These are phyloP conservation scores for Nephelium lappaceum DNA, from an alignment of 345 rosid species.

Conservation along the genomic window DNA sequence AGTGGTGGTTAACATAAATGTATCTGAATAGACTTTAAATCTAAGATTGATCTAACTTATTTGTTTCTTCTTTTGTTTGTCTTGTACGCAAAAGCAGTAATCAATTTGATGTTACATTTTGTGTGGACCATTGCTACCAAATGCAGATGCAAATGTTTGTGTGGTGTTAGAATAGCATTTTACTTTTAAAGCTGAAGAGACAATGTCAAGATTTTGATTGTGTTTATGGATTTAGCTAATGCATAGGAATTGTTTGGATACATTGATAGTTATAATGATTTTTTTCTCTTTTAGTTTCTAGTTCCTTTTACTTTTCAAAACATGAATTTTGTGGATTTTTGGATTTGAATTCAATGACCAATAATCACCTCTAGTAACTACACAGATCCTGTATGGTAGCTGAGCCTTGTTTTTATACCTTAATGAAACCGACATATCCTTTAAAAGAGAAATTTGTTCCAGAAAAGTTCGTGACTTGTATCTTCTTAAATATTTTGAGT, in stretches of 20 bases:
- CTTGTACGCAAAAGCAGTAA: not conserved
- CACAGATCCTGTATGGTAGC: no score
- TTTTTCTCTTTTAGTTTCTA: no score
- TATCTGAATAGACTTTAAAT: not conserved
- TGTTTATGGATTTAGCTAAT: not conserved
- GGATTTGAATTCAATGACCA: no score
- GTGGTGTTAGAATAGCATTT: not conserved
- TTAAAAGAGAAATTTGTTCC: not conserved
- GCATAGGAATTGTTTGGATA: no score
- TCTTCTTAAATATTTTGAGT: not conserved
- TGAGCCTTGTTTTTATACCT: not conserved
- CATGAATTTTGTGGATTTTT: no score
- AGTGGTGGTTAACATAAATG: conserved; percentile 19
- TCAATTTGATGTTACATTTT: not conserved
- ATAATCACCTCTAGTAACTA: no score
- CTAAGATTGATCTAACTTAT: not conserved
- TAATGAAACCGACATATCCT: not conserved
- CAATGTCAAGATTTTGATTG: not conserved
- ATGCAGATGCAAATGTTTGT: not conserved
- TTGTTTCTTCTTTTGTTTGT: not conserved
- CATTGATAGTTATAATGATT: no score
- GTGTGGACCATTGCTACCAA: not conserved
- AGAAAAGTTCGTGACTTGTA: not conserved
- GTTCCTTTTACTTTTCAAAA: no score
- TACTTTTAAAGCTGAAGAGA: not conserved